Conservation (phyloP, 2,329 filamentous ascomycete genomes). For the Fusarium devonianum region DNA sequence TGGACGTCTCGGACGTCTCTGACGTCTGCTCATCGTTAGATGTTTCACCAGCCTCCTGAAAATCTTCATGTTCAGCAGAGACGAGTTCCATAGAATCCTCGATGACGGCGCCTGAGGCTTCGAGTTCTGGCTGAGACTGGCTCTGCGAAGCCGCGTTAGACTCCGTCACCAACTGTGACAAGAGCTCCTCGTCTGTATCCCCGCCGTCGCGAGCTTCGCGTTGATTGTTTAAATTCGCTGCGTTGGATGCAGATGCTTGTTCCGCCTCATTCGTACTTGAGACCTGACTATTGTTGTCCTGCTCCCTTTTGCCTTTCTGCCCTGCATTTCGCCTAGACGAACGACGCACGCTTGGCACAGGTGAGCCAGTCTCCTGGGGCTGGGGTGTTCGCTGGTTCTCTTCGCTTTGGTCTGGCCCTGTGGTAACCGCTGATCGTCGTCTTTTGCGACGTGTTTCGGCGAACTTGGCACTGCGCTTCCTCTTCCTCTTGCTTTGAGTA, state of each 20-base stretch:
- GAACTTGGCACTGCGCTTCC: constrained; percentile 36
- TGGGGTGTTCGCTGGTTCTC: constrained; percentile 27
- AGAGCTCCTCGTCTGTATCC: constrained; percentile 52
- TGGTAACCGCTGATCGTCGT: constrained; percentile 36
- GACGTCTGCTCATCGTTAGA: constrained; percentile 3
- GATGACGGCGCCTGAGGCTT: constrained; percentile 7
- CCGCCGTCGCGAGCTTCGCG: constrained; percentile 34
- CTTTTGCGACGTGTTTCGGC: constrained; percentile 42
- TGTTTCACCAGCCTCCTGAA: neutral
- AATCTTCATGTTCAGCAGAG: constrained; percentile 7
- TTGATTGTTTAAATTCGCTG: neutral
- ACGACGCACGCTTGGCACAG: constrained; percentile 30
- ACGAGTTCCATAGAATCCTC: constrained; percentile 37
- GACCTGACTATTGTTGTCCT: constrained; percentile 15
- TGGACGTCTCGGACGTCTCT: constrained; percentile 20
- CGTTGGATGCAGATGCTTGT: constrained; percentile 3
- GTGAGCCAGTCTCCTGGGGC: constrained; percentile 26
- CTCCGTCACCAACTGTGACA: constrained; percentile 52
- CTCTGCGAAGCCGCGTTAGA: constrained; percentile 49
- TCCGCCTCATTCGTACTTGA: constrained; percentile 20
- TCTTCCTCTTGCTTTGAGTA: constrained; percentile 41
- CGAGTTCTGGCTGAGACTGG: constrained; percentile 38
- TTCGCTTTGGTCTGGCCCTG: constrained; percentile 23
- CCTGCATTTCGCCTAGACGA: constrained; percentile 38
- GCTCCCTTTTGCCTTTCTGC: constrained; percentile 21